phyloP scores from a whole-genome alignment of 192 early-diverging fungal genomes.

The Diversispora epigaea region DNA sequence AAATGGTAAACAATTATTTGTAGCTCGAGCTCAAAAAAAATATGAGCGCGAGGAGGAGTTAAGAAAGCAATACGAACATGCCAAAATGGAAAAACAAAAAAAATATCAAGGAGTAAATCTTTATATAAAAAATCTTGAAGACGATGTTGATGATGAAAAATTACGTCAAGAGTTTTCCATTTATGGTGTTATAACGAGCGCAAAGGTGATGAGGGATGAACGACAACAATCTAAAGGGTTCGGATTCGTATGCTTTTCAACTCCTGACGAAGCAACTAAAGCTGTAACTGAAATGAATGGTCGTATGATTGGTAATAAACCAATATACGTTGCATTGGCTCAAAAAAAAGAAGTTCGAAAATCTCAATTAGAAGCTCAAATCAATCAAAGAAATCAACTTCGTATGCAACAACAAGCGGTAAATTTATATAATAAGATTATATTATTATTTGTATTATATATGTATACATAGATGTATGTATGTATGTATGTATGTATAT shows the following conservation, averaged over 20 bases:
- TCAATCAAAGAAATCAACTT: slow-evolving; percentile 84
- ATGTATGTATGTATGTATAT: no score
- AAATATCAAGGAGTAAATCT: slow-evolving; percentile 99
- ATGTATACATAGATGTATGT: no score
- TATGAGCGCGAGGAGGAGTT: slow-evolving; percentile 96
- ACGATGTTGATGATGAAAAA: slow-evolving; percentile 93
- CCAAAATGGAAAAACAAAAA: slow-evolving; percentile 92
- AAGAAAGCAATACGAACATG: slow-evolving; percentile 91
- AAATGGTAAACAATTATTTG: slow-evolving; percentile 89
- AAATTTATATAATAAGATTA: background rate
- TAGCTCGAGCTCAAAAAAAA: slow-evolving; percentile 99
- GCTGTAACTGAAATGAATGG: slow-evolving; percentile 99
- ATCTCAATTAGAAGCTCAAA: slow-evolving; percentile 94
- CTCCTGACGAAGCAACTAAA: slow-evolving; percentile 97
- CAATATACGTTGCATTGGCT: slow-evolving; percentile 96
- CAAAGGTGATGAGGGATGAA: slow-evolving; percentile 98
- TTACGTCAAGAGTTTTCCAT: slow-evolving; percentile 94
- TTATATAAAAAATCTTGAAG: slow-evolving; percentile 99
- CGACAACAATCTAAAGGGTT: slow-evolving; percentile 87
- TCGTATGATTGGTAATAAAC: slow-evolving; percentile 90
- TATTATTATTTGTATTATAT: no score
- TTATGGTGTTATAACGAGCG: slow-evolving; percentile 94
- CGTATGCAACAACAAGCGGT: slow-evolving; percentile 57
- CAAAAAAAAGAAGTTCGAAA: slow-evolving; percentile 97
- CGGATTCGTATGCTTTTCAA: slow-evolving; percentile 99